Evolutionary conservation across 2,329 filamentous ascomycete genomes (phyloP), one percentile per base, ranked within the genome.

Genomic region (Colletotrichum truncatum): DNA sequence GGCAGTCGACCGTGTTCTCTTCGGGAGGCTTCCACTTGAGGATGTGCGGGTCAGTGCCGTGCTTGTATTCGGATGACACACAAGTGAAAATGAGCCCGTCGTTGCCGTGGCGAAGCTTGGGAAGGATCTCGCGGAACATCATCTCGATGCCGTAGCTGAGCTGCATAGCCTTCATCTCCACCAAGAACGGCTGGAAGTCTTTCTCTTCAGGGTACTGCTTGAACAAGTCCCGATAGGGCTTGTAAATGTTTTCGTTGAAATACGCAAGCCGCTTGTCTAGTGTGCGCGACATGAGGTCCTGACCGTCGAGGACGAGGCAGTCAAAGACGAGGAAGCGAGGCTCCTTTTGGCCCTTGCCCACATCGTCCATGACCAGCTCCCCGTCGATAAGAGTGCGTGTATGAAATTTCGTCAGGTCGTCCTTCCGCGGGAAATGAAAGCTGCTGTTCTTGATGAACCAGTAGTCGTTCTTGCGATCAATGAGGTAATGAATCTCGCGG

Each of bases 1-100:
- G 87, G 77, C 97, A 98, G 76, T 99, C 96, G 70, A 99, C 89
- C 0, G 94, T 97, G 81, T 99, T 99, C 77, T 99, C 96, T 69
- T 93, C 85, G 4, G 93, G 93, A 0, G 95, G 94, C 80, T 99
- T 99, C 96, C 96, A 99, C 78, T 99, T 99, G 38, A 99, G 83
- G 68, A 98, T 99, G 76, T 97, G 91, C 52, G 88, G 88, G 78
- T 99, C 96, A 11, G 96, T 99, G 70, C 96, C 96, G 70, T 92
- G 91, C 71, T 91, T 90, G 81, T 99, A 99, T 9, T 91, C 86
- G 16, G 93, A 93, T 71, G 89, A 91, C 68, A 93, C 89, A 80
- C 95, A 97, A n/a, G 96, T 98, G 79, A 98, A 99, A 74, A 99
- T 97, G 48, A 99, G 86, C 6, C 96, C 96, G 76, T 99, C 96